Conservation (phyloP, 192 early-diverging fungal species). For the Linnemannia schmuckeri region DNA sequence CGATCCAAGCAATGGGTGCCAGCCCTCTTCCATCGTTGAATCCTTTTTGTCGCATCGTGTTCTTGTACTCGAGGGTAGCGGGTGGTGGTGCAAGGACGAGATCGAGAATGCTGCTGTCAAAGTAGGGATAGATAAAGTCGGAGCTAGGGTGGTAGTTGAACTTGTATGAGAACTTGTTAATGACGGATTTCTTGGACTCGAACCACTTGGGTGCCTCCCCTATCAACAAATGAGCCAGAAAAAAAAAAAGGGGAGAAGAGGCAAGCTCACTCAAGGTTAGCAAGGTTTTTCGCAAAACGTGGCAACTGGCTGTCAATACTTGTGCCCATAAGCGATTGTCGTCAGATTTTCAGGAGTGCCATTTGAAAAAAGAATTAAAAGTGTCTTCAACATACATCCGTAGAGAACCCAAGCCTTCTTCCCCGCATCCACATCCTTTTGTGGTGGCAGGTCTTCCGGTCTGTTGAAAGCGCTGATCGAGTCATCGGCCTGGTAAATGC, state of each 20-base stretch:
- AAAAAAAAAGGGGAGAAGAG: background rate
- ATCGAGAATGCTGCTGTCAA: slow-evolving; percentile 20
- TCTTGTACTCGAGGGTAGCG: background rate
- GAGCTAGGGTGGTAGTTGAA: slow-evolving; percentile 22
- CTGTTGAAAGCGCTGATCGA: slow-evolving; percentile 2
- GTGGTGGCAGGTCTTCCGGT: slow-evolving; percentile 17
- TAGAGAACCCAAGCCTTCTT: slow-evolving; percentile 27
- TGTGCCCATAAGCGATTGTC: too few species aligned
- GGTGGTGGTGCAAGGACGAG: slow-evolving; percentile 10
- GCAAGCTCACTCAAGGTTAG: background rate
- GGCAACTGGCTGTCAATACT: too few species aligned
- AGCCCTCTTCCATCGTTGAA: slow-evolving; percentile 15
- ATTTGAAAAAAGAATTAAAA: too few species aligned
- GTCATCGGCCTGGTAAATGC: slow-evolving; percentile 15
- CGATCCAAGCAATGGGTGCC: slow-evolving; percentile 50
- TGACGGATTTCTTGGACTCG: background rate
- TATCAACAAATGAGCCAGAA: background rate
- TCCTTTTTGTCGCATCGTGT: background rate
- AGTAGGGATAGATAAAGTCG: slow-evolving; percentile 22
- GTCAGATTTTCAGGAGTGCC: too few species aligned
- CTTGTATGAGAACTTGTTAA: slow-evolving; percentile 9
- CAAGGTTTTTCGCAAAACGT: background rate
- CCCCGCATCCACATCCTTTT: slow-evolving; percentile 2
- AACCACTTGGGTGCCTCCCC: slow-evolving; percentile 18
- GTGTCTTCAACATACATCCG: slow-evolving; percentile 9